Evolutionary conservation across 2,329 filamentous ascomycete genomes (phyloP).

Genomic region (Neopestalotiopsis rosae): DNA sequence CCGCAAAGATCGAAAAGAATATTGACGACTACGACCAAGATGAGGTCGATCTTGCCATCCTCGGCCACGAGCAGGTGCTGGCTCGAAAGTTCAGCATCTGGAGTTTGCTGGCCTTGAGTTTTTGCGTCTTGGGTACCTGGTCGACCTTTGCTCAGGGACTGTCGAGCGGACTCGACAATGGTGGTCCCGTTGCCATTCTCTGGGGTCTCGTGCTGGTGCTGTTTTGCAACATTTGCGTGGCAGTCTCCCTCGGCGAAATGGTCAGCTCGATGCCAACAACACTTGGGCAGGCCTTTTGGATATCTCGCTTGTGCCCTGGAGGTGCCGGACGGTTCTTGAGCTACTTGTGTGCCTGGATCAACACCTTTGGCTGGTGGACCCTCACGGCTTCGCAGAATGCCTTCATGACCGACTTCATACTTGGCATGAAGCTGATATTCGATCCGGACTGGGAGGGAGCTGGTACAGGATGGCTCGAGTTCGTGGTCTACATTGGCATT

Average conservation of each 20-base stretch:
- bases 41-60: slow-evolving; percentile 44
- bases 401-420: slow-evolving; percentile 63
- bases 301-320: slow-evolving; percentile 46
- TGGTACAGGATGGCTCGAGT: slow-evolving; percentile 55
- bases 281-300: slow-evolving; percentile 65
- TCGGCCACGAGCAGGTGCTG: slow-evolving; percentile 46
- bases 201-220: slow-evolving; percentile 62
- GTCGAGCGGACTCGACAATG: slow-evolving; percentile 57
- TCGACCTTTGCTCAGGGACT: slow-evolving; percentile 61
- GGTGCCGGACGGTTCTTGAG: slow-evolving; percentile 52
- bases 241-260: slow-evolving; percentile 60
- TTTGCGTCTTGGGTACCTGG: slow-evolving; percentile 63
- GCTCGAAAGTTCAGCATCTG: slow-evolving; percentile 55
- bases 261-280: slow-evolving; percentile 65
- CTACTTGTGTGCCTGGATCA: slow-evolving; percentile 66
- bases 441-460: slow-evolving; percentile 50
- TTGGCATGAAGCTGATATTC: slow-evolving; percentile 62
- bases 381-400: slow-evolving; percentile 60
- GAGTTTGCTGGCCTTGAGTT: slow-evolving; percentile 63
- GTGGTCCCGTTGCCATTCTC: slow-evolving; percentile 58
- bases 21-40: slow-evolving; percentile 28
- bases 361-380: slow-evolving; percentile 65
- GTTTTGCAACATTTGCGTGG: slow-evolving; percentile 57
- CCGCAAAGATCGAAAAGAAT: background rate
- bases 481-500: slow-evolving; percentile 59